Base-by-base conservation (phyloP, 1,284 basidiomycete species). In the Erythrobasidium hasegawianum region DNA sequence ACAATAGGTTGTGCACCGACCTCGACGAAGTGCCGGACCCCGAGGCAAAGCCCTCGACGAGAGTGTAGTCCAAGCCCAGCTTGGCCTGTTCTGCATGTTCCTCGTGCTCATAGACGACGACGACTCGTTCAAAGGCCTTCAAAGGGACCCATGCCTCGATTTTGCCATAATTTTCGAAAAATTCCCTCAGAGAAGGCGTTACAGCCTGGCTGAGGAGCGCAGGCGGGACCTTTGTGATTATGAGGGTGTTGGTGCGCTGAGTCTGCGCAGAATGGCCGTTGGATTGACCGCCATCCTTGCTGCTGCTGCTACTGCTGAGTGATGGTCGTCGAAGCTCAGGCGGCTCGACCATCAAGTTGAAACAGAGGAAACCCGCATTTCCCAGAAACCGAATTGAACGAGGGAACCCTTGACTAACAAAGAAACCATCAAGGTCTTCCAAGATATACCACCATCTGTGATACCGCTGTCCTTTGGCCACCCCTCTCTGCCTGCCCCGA, bases 131-230 rank as follows among this genome's bases (percentile, higher is more conserved):
- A 73, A 95, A 88, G 1, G 84, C 84, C n/a, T 83, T 83, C 10
- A 96, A 78, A 5, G 90, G 89, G 1, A 88, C 89, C 90, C 91
- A 96, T 72, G 87, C 83, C 73, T 88, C 86, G 18, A 96, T 83
- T 29, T 81, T 78, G 16, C 92, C 93, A 74, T 86, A 91, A 13
- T 52, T 29, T 7, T 52, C 64, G 49, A 74, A 74, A 58, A 73
- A 72, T 47, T 55, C 64, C 20, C 53, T 49, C 58, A 69, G 49
- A 11, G 64, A 59, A n/a, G 64, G 57, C 43, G 54, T 49, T 20
- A 66, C 40, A 24, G 56, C 43, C 18, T 40, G 33, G 27, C 67
- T 38, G 55, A 67, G 61, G 26, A 69, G 68, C n/a, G 47, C 65
- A 45, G 52, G 39, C 29, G 65, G 68, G 18, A 69, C 43, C 10